Evolutionary conservation across 768 basidiomycete species (phyloP), one percentile per base, ranked within the genome.

Genomic region (Suillus clintonianus): DNA sequence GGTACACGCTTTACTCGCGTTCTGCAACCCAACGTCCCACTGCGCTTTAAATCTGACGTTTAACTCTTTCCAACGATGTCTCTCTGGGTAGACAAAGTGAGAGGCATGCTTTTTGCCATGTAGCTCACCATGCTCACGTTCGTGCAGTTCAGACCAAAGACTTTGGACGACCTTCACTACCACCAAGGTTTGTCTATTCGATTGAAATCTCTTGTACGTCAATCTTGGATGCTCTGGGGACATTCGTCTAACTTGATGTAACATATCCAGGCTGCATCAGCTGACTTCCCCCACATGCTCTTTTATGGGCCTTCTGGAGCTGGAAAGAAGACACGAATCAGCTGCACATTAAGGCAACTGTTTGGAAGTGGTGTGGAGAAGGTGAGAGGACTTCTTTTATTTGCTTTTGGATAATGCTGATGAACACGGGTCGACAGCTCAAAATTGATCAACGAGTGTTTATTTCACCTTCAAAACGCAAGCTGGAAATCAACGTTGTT

Each of bases 361-460:
- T 99, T 95, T 78, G 97, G 97, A 0, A 81, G 86, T 50, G 94
- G 96, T 1, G 94, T 90, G 2, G 97, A 99, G 76, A 98, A 96
- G 83, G 97, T 91, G 65, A 32, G 83, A 65, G 1, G 36, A 9
- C 17, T 11, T 53, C 1, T 48, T 17, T 56, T 32, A 53, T 57
- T 13, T 37, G 58, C 51, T 67, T 67, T 53, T 7, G 22, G 30
- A 42, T 22, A 32, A n/a, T 30, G 27, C 50, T 19, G 34, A 45
- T 19, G 37, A 59, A 43, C 62, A 24, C 37, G 53, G n/a, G 60
- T 63, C 5, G 50, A 69, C 69, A 99, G 97, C 83, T 99, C 45
- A 95, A 97, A 82, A 98, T 99, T 59, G 97, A 99, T 77, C 97
- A 99, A 82, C 82, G 97, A 62, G 88, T 97, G 2, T 99, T 99